These are phyloP conservation scores for Solanum phureja DNA, from an alignment of 257 asterid genomes.

Conservation along the genomic window DNA sequence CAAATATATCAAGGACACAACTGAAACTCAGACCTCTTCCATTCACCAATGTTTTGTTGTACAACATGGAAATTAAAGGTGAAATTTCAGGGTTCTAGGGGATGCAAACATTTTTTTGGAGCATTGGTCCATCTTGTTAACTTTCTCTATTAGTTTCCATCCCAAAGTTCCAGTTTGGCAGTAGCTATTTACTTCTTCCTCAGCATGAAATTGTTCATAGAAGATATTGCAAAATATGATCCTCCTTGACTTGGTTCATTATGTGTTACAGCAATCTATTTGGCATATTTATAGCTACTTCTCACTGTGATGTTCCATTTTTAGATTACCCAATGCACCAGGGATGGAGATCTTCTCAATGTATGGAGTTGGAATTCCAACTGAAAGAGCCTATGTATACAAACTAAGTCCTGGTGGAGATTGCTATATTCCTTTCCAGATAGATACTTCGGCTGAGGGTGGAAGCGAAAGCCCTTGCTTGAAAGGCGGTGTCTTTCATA, in stretches of 20 bases:
- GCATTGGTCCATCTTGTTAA: neutral
- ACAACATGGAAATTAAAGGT: neutral
- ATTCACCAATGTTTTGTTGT: neutral
- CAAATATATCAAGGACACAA: too few relatives aligned
- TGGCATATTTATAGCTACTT: neutral
- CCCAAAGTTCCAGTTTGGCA: neutral
- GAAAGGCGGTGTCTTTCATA: slow-evolving; percentile 70
- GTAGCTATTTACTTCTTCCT: neutral
- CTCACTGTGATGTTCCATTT: slow-evolving; percentile 5
- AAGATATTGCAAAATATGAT: neutral
- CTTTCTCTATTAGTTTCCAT: neutral
- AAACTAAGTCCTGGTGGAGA: slow-evolving; percentile 49
- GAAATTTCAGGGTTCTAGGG: neutral
- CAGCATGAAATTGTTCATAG: neutral
- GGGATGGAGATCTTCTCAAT: slow-evolving; percentile 78
- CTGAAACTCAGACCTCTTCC: neutral
- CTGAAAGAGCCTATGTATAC: slow-evolving; percentile 81
- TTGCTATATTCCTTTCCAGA: slow-evolving; percentile 69
- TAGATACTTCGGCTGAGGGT: slow-evolving; percentile 65
- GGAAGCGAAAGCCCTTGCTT: slow-evolving; percentile 42
- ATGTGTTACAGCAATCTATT: neutral
- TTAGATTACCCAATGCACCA: slow-evolving; percentile 77
- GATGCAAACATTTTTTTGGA: neutral
- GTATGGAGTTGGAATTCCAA: slow-evolving; percentile 90
- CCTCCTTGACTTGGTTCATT: neutral